Base-by-base conservation (phyloP, 768 basidiomycete genomes). In the Boletus fagicola region DNA sequence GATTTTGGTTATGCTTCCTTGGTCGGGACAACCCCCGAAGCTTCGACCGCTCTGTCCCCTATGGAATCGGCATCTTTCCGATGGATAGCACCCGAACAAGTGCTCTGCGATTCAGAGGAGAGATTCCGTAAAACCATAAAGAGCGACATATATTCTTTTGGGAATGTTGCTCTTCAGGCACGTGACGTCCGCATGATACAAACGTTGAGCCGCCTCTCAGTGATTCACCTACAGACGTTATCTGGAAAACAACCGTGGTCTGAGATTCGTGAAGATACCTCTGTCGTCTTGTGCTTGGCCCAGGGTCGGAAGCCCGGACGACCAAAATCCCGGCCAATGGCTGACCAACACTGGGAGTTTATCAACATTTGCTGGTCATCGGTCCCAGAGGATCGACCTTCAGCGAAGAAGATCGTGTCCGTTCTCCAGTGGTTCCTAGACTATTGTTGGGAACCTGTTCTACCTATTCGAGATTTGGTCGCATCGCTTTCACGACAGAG, bases 1-100 rank as follows among this genome's bases (percentile, higher is more conserved):
- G 80, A 80, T 56, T 80, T 78, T 54, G 79, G 79, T 4, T n/a
- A n/a, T n/a, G n/a, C n/a, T n/a, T n/a, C n/a, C n/a, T n/a, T n/a
- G n/a, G n/a, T n/a, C n/a, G n/a, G 42, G 6, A 35, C 31, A 20
- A 53, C 26, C 6, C 30, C 51, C 0, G 56, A 58, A 28, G 52
- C 28, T 3, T 30, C 42, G 12, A 28, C 24, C 9, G 47, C 42
- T 24, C 57, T 58, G 53, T 62, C 43, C 65, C 76, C 49, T 68
- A 69, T 15, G 77, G 75, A 20, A 18, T 36, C 62, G 3, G 53
- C 40, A 2, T 74, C 77, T n/a, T 68, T 79, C 20, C 72, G 80
- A 1, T 80, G 78, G 77, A 74, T 76, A 5, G 77, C 77, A 48
- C 67, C 77, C 0, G 62, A 73, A 18, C 65, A 44, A 26, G 39